Conservation (phyloP, 768 basidiomycete species). For the Daedalea quercina region DNA sequence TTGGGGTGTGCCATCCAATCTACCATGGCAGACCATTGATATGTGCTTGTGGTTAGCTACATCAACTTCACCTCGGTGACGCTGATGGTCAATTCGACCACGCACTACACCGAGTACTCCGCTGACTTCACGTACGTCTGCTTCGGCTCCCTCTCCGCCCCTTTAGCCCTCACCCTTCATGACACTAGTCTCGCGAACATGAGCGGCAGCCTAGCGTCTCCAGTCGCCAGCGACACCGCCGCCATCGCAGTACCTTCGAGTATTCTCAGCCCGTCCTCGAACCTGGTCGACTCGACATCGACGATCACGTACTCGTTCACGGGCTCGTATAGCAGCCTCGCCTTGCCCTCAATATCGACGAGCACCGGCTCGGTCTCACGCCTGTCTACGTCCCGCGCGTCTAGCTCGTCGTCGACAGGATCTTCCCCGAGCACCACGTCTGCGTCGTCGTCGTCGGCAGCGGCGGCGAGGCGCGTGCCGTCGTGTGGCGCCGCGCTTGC, state of each 20-base stretch:
- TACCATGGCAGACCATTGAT: background rate
- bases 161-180: constrained; percentile 7
- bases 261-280: constrained; percentile 18
- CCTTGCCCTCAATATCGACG: background rate
- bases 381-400: background rate
- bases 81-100: constrained; percentile 13
- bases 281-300: constrained; percentile 20
- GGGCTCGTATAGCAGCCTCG: background rate
- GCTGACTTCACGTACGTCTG: constrained; percentile 47
- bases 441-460: background rate
- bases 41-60: constrained; percentile 40
- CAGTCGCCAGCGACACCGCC: constrained; percentile 43
- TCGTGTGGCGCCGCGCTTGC: background rate
- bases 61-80: constrained; percentile 46
- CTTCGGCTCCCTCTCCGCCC: background rate
- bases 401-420: background rate
- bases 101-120: constrained; percentile 29
- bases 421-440: background rate
- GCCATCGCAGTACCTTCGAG: constrained; percentile 32
- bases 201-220: constrained; percentile 49
- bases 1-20: background rate
- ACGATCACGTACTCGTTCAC: constrained; percentile 15
- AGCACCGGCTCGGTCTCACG: background rate
- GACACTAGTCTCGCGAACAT: constrained; percentile 47
- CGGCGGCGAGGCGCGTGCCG: background rate